phyloP scores from a whole-genome alignment of 164 flowering plant genomes.

The Amborella trichopoda region DNA sequence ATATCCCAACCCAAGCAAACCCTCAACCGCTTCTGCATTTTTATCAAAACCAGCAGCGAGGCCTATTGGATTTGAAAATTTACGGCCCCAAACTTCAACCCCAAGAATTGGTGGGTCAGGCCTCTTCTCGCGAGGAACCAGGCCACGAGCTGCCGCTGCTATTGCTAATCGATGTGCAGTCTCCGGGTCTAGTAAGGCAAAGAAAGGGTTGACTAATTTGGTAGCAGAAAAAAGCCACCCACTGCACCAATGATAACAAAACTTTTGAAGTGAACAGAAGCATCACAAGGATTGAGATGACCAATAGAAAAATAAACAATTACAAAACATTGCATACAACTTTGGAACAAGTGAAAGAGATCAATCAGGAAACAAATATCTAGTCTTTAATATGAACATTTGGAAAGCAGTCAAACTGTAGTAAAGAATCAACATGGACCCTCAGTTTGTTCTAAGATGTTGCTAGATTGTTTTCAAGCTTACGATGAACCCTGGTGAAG shows the following conservation, averaged over 20 bases:
- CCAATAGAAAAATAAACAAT: background rate
- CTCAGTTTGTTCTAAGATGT: too few species aligned
- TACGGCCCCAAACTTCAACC: conserved; percentile 89
- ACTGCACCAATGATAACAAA: conserved; percentile 41
- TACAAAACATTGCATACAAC: background rate
- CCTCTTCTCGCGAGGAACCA: conserved; percentile 93
- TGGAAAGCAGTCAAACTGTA: too few species aligned
- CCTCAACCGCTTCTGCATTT: conserved; percentile 99
- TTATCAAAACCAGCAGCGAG: conserved; percentile 99
- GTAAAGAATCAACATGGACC: too few species aligned
- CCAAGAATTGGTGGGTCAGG: conserved; percentile 70
- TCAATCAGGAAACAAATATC: too few species aligned
- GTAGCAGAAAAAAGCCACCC: conserved; percentile 96
- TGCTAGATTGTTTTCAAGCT: too few species aligned
- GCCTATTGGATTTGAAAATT: conserved; percentile 94
- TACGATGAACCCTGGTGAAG: too few species aligned
- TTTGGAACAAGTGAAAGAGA: too few species aligned
- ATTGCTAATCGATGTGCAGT: conserved; percentile 72
- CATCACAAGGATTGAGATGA: background rate
- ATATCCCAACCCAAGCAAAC: conserved; percentile 83
- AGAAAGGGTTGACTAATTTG: conserved; percentile 93
- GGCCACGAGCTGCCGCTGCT: conserved; percentile 88
- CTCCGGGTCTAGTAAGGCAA: conserved; percentile 88
- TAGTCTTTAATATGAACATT: too few species aligned
- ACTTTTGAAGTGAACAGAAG: background rate